phyloP scores from a whole-genome alignment of 2,329 filamentous ascomycete species.

The Pseudogymnoascus sp. region DNA sequence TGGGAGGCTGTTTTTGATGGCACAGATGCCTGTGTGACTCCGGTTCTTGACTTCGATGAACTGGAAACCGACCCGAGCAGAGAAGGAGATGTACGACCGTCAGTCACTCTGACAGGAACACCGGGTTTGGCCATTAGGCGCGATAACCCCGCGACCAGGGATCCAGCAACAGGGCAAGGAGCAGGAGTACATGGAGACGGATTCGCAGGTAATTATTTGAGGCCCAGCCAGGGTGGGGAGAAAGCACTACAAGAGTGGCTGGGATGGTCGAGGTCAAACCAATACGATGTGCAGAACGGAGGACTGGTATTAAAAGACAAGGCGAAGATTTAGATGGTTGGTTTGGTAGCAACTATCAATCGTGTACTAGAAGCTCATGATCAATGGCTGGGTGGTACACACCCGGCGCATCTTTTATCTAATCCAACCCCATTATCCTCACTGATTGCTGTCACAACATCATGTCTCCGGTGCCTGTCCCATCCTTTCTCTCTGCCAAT shows the following conservation, averaged over 20 bases:
- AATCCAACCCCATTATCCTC: neutral
- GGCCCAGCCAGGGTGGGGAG: conserved; percentile 65
- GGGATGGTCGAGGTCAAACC: conserved; percentile 64
- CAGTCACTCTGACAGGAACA: conserved; percentile 60
- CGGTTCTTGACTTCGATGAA: conserved; percentile 69
- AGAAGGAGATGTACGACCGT: conserved; percentile 63
- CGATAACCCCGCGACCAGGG: conserved; percentile 33
- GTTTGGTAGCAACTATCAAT: neutral
- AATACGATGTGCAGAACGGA: conserved; percentile 61
- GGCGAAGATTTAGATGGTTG: conserved; percentile 35
- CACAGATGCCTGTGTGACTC: conserved; percentile 88
- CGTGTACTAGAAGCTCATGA: neutral
- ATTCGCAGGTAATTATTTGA: conserved; percentile 54
- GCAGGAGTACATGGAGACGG: conserved; percentile 57
- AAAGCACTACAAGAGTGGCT: conserved; percentile 63
- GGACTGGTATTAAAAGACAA: conserved; percentile 45
- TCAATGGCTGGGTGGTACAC: neutral
- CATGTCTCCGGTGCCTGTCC: neutral
- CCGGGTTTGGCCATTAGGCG: conserved; percentile 58
- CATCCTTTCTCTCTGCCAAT: neutral
- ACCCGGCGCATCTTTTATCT: neutral
- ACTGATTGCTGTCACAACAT: neutral
- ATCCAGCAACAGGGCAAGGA: conserved; percentile 46
- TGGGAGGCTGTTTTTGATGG: conserved; percentile 86
- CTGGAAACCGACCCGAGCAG: conserved; percentile 45